Conservation (phyloP, 306 rosid genomes). For the Nissolia schottii region DNA sequence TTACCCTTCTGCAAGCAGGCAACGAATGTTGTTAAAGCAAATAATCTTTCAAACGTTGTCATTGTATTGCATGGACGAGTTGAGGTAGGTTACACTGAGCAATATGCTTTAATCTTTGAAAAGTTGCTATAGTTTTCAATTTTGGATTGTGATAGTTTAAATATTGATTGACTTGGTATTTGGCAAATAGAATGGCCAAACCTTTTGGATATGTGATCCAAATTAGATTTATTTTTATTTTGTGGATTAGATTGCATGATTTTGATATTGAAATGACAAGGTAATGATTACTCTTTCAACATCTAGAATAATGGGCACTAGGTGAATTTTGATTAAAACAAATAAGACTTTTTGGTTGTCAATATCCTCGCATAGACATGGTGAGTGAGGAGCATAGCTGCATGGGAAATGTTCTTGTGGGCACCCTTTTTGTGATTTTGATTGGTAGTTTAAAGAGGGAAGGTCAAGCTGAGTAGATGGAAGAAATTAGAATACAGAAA, state of each 20-base stretch:
- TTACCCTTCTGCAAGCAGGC: conserved; percentile 48
- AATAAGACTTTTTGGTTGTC: background rate
- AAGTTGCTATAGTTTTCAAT: background rate
- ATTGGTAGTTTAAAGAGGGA: background rate
- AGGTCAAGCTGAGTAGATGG: background rate
- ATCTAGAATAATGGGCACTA: background rate
- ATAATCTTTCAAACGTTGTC: conserved; percentile 54
- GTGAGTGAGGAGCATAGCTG: no score
- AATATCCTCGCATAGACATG: background rate
- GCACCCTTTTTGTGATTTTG: background rate
- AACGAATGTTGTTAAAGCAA: conserved; percentile 58
- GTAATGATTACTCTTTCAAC: background rate
- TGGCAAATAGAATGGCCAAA: background rate
- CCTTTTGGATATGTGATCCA: background rate
- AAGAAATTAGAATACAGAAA: background rate
- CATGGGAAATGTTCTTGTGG: background rate
- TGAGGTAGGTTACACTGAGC: conserved; percentile 51
- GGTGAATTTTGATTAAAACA: background rate
- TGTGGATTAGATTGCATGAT: background rate
- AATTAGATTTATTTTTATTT: background rate
- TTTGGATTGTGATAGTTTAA: background rate
- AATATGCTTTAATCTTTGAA: background rate
- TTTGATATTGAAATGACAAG: background rate
- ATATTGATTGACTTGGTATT: background rate
- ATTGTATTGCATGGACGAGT: conserved; percentile 71